phyloP scores from a whole-genome alignment of 1,139 yeast species.

The Lodderomyces elongisporus region DNA sequence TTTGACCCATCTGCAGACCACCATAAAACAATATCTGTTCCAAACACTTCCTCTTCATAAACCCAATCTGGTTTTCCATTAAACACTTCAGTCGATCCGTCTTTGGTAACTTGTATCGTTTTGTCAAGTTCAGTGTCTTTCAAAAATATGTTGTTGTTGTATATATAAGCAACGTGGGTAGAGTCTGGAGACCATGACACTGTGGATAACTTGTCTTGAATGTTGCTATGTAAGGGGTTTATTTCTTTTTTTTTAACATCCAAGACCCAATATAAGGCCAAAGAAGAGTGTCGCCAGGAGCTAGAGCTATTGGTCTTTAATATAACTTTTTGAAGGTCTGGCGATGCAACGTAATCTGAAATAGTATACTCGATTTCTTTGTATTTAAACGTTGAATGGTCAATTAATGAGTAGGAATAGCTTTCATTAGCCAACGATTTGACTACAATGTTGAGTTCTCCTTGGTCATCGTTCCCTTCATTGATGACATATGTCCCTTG shows the following conservation, averaged over 20 bases:
- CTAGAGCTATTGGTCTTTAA: conserved; percentile 48
- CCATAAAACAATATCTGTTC: conserved; percentile 48
- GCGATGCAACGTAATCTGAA: conserved; percentile 55
- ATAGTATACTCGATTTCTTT: conserved; percentile 41
- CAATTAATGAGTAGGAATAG: conserved; percentile 43
- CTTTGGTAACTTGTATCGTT: conserved; percentile 39
- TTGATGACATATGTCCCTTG: conserved; percentile 52
- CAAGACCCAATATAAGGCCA: conserved; percentile 58
- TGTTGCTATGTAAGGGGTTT: conserved; percentile 20
- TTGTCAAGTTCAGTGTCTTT: conserved; percentile 16
- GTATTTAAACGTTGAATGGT: conserved; percentile 42
- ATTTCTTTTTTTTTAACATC: conserved; percentile 23
- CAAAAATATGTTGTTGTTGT: conserved; percentile 55
- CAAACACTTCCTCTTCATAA: conserved; percentile 56
- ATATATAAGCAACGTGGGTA: conserved; percentile 60
- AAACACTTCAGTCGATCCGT: conserved; percentile 47
- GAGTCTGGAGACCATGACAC: conserved; percentile 78
- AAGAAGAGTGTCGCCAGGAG: conserved; percentile 75
- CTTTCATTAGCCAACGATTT: conserved; percentile 47
- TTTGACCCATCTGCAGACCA: conserved; percentile 54
- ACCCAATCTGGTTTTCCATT: conserved; percentile 63
- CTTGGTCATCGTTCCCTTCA: conserved; percentile 19
- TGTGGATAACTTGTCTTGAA: conserved; percentile 32
- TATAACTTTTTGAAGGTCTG: conserved; percentile 54
- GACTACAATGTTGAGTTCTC: conserved; percentile 22